Percentiles rank a stretch among this genome's conserved stretches.
phyloP scores from a whole-genome alignment of 2,329 filamentous ascomycete species.

The Madurella fahalii region DNA sequence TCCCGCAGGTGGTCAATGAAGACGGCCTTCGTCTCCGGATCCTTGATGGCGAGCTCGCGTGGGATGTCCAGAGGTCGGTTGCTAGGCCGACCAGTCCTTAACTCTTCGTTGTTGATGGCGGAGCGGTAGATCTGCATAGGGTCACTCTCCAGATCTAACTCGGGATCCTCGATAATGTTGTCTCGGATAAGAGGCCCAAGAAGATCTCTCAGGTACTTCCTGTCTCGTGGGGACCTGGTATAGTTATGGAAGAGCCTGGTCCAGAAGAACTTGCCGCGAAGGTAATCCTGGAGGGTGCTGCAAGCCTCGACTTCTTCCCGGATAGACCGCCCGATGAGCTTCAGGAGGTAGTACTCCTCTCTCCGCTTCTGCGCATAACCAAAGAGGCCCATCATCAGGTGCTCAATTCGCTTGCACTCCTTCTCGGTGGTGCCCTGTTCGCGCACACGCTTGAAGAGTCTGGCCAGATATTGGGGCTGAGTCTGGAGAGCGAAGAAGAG shows the following conservation, averaged over 20 bases:
- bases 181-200: conserved; percentile 82
- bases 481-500: conserved; percentile 97
- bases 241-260: conserved; percentile 81
- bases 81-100: conserved; percentile 83
- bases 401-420: conserved; percentile 87
- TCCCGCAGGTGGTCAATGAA: conserved; percentile 96
- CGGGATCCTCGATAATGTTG: conserved; percentile 88
- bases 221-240: conserved; percentile 82
- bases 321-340: conserved; percentile 76
- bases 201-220: conserved; percentile 86
- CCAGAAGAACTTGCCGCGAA: conserved; percentile 92
- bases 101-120: conserved; percentile 94
- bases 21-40: conserved; percentile 83
- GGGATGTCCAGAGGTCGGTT: conserved; percentile 78
- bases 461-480: conserved; percentile 88
- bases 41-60: conserved; percentile 90
- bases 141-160: conserved; percentile 90
- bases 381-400: conserved; percentile 92
- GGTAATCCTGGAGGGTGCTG: conserved; percentile 72
- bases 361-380: conserved; percentile 95
- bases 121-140: conserved; percentile 96
- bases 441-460: conserved; percentile 78
- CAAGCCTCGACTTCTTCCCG: conserved; percentile 80
- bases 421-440: conserved; percentile 84
- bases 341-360: conserved; percentile 95